Percentiles rank a stretch among this genome's conserved stretches.
These are phyloP conservation scores for Backusella tarrabulga DNA, from an alignment of 192 early-diverging fungal species.

Conservation along the genomic window DNA sequence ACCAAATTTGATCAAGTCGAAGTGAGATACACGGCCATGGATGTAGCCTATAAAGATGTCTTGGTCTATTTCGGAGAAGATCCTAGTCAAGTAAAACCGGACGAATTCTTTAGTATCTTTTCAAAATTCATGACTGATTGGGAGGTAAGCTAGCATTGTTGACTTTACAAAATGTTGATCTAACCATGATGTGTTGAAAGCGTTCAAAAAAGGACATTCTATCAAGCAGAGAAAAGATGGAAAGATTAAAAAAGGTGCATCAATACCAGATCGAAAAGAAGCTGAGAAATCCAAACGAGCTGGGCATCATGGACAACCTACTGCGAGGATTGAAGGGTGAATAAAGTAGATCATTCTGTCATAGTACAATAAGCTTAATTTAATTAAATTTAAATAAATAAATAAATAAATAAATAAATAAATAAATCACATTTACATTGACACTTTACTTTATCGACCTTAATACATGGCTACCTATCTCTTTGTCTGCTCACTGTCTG, in stretches of 20 bases:
- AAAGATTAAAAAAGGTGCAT: conserved; percentile 2
- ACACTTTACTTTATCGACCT: too few species aligned
- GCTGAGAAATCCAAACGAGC: neutral
- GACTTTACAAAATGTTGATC: neutral
- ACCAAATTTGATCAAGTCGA: conserved; percentile 51
- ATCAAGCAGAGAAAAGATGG: neutral
- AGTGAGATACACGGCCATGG: conserved; percentile 56
- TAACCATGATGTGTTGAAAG: neutral
- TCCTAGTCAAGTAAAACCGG: conserved; percentile 60
- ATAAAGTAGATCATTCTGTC: neutral
- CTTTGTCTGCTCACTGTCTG: too few species aligned
- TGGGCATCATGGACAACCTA: neutral
- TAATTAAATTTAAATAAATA: neutral
- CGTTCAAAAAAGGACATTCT: neutral
- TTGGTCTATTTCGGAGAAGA: conserved; percentile 74
- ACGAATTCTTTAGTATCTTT: conserved; percentile 86
- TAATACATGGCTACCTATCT: too few species aligned
- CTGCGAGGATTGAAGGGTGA: neutral
- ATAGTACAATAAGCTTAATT: neutral
- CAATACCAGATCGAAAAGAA: neutral
- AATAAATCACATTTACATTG: neutral
- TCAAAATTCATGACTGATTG: conserved; percentile 70
- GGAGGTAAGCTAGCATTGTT: conserved; percentile 37
- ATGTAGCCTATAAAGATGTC: conserved; percentile 61
- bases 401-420: neutral